Evolutionary conservation across 1,284 basidiomycete species (phyloP).

Genomic region (Ustilago nuda): DNA sequence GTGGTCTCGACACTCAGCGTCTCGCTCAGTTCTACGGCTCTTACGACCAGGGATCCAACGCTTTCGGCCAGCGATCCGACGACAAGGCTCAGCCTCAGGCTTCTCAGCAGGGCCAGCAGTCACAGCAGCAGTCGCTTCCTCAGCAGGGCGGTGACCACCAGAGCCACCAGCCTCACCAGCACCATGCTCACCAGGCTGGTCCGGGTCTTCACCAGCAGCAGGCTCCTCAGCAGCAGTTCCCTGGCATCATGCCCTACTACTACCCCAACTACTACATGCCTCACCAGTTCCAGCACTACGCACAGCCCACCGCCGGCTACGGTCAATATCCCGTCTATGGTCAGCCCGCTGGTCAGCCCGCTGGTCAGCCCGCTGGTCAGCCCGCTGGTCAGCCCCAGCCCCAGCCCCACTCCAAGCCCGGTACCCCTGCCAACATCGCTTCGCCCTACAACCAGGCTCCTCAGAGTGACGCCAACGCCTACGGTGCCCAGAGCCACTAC

Average conservation of each 20-base stretch:
- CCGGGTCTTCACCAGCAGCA: slow-evolving; percentile 58
- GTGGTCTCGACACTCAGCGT: slow-evolving; percentile 61
- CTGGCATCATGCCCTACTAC: slow-evolving; percentile 69
- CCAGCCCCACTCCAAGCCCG: slow-evolving; percentile 63
- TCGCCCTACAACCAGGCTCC: slow-evolving; percentile 62
- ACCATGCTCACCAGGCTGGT: slow-evolving; percentile 47
- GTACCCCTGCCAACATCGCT: slow-evolving; percentile 59
- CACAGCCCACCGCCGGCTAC: slow-evolving; percentile 65
- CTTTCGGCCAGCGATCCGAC: slow-evolving; percentile 51
- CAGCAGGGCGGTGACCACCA: slow-evolving; percentile 40
- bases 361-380: slow-evolving; percentile 60
- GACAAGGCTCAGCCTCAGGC: slow-evolving; percentile 49
- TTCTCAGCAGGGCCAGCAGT: slow-evolving; percentile 46
- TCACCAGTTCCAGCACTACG: slow-evolving; percentile 69
- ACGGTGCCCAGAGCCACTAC: slow-evolving; percentile 61
- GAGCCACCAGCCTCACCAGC: slow-evolving; percentile 47
- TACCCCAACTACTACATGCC: slow-evolving; percentile 69
- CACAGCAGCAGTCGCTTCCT: slow-evolving; percentile 47
- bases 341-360: slow-evolving; percentile 57
- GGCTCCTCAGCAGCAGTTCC: slow-evolving; percentile 64
- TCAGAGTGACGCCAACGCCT: slow-evolving; percentile 48
- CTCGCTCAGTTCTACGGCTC: slow-evolving; percentile 62
- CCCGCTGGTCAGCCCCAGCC: slow-evolving; percentile 60
- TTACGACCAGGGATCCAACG: slow-evolving; percentile 59
- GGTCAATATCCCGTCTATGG: slow-evolving; percentile 69